Evolutionary conservation across 768 basidiomycete species (phyloP), one percentile per base, ranked within the genome.

Genomic region (Rhodosporidiobolus sp.): DNA sequence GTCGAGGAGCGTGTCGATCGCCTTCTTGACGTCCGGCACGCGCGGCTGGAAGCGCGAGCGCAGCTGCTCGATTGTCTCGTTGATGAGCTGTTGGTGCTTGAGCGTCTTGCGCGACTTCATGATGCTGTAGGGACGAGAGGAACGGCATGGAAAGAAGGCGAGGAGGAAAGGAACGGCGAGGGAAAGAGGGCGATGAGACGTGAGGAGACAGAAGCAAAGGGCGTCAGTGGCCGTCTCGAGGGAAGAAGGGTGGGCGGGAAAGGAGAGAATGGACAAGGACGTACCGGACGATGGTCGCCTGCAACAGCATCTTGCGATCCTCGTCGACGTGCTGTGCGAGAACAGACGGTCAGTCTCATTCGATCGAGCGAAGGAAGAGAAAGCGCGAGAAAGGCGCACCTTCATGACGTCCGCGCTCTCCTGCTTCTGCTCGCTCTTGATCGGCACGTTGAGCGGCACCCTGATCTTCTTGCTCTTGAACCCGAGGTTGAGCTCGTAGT

Each of bases 31-130:
- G 79, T 96, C 94, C 4, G 92, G 88, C 63, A 97, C 91, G 84
- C 92, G 94, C 32, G 95, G 94, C 14, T 90, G 86, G 81, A 94
- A 94, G 63, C 92, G 86, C 77, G 89, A 86, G 14, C 90, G 88
- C 76, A 94, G 90, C 81, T 93, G 91, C 19, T 90, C 88, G 75
- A 92, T 91, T 72, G 94, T 91, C 79, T 95, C 93, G 78, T 89
- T 89, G 74, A 94, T 92, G 77, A 94, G 81, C 1, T 88, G 85
- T 78, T 94, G 91, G 82, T 94, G 92, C 86, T 94, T 94, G 89
- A 94, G 90, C 73, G 89, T 90, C 86, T 93, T 93, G 46, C 92
- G 87, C 35, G 92, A 91, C 82, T 94, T 94, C 93, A 94, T 94
- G 80, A 95, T 91, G 59, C 91, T 91, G 72, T 7, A 48, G 9